Evolutionary conservation across 1,284 basidiomycete genomes (phyloP).

Genomic region (Cryptococcus deneoformans): DNA sequence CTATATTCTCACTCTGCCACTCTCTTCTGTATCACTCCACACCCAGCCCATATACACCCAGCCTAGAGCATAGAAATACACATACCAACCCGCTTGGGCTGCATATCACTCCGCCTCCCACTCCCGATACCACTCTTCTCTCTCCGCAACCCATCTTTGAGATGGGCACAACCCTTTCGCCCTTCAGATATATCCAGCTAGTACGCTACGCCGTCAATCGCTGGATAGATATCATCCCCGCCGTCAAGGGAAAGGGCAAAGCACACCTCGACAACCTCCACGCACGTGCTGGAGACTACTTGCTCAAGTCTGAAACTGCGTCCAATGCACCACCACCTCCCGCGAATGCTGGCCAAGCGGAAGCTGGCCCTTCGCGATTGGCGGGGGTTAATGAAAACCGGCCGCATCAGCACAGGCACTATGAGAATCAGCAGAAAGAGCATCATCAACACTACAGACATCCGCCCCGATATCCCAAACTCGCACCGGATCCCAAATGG

Average conservation of each 20-base stretch:
- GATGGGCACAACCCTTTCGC: slow-evolving; percentile 40
- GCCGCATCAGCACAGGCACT: too few species aligned
- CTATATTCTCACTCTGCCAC: too few species aligned
- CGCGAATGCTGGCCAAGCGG: too few species aligned
- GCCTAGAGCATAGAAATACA: too few species aligned
- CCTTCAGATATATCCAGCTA: slow-evolving; percentile 41
- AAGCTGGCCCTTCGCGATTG: too few species aligned
- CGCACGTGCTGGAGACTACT: not conserved
- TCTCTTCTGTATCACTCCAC: too few species aligned
- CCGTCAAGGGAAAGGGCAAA: slow-evolving; percentile 20
- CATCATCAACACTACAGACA: not conserved
- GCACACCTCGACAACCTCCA: slow-evolving; percentile 1
- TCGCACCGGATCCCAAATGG: slow-evolving; percentile 29
- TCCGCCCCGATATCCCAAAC: slow-evolving; percentile 8
- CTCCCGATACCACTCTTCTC: not conserved
- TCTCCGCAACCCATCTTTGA: not conserved
- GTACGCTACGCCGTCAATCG: slow-evolving; percentile 38
- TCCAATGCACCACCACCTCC: too few species aligned
- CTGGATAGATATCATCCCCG: slow-evolving; percentile 35
- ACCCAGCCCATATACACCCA: too few species aligned
- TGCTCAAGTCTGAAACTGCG: too few species aligned
- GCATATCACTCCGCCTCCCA: not conserved
- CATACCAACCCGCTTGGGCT: not conserved
- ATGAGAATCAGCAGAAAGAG: not conserved
- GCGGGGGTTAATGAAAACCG: too few species aligned